phyloP scores from a whole-genome alignment of 1,284 basidiomycete species.

The Neolentinus lepideus region DNA sequence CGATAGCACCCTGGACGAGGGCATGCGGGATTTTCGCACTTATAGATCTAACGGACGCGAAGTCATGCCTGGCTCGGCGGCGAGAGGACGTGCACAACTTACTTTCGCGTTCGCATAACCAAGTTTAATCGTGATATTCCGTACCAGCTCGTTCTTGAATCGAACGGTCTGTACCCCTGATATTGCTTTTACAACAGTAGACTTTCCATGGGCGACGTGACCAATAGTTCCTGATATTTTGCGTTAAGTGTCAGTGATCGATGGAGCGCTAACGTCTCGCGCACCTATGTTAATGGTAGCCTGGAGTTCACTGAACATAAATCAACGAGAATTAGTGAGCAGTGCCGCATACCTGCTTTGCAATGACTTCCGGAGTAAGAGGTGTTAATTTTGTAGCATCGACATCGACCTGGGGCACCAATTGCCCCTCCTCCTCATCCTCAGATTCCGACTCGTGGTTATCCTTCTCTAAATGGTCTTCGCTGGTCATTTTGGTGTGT shows the following conservation, averaged over 20 bases:
- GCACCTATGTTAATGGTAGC: slow-evolving; percentile 82
- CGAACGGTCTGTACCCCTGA: slow-evolving; percentile 98
- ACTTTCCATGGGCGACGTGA: slow-evolving; percentile 98
- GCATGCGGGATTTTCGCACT: slow-evolving; percentile 92
- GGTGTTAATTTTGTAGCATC: slow-evolving; percentile 83
- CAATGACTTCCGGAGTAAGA: slow-evolving; percentile 93
- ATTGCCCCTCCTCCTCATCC: slow-evolving; percentile 45
- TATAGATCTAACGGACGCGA: slow-evolving; percentile 75
- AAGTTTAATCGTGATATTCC: slow-evolving; percentile 99
- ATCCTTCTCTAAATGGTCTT: neutral
- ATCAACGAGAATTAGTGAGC: slow-evolving; percentile 1
- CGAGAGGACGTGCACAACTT: slow-evolving; percentile 17
- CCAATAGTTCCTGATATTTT: slow-evolving; percentile 75
- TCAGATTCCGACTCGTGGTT: slow-evolving; percentile 48
- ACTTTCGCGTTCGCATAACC: slow-evolving; percentile 99
- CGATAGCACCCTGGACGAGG: slow-evolving; percentile 91
- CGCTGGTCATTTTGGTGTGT: neutral
- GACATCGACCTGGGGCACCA: slow-evolving; percentile 58
- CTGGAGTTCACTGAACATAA: slow-evolving; percentile 26
- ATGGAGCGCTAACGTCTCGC: slow-evolving; percentile 11
- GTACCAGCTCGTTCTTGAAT: slow-evolving; percentile 97
- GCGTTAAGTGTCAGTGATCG: slow-evolving; percentile 11
- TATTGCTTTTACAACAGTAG: slow-evolving; percentile 98
- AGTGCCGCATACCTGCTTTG: slow-evolving; percentile 72
- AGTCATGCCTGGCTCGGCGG: neutral